Percentiles rank a stretch among this genome's conserved stretches.
Evolutionary conservation across 306 rosid genomes (phyloP).

Genomic region (Acacia confusa): DNA sequence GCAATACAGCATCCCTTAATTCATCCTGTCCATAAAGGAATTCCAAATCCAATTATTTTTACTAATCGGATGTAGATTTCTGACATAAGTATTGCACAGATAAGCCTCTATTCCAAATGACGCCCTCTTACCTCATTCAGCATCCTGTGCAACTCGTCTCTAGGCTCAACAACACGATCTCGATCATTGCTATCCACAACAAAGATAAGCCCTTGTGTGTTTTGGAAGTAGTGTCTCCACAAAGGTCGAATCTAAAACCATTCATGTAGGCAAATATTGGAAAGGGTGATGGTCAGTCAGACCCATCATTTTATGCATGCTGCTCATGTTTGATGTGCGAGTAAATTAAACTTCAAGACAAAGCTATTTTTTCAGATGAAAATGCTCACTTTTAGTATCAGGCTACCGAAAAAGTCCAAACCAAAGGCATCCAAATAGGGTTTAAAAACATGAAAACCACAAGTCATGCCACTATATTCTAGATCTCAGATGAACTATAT

Average conservation of each 20-base stretch:
- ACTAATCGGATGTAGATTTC: not conserved
- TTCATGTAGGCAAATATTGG: not conserved
- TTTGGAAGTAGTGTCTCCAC: constrained; percentile 79
- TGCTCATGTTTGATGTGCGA: not conserved
- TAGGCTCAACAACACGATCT: constrained; percentile 74
- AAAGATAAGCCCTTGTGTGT: constrained; percentile 74
- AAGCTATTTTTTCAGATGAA: not conserved
- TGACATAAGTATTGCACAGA: not conserved
- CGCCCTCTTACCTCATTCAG: constrained; percentile 56
- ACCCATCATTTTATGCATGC: not conserved
- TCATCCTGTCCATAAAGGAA: constrained; percentile 49
- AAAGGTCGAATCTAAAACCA: constrained; percentile 52
- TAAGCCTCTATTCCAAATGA: not conserved
- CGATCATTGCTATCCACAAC: constrained; percentile 77
- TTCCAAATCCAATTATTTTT: not conserved
- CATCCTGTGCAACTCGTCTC: constrained; percentile 72
- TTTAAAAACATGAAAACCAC: not conserved
- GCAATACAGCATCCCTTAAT: constrained; percentile 66
- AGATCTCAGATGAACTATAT: not conserved
- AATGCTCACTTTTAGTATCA: not conserved
- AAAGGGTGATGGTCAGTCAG: not conserved
- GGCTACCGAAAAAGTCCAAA: not conserved
- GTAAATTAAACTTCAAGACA: constrained; percentile 1
- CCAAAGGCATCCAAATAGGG: not conserved
- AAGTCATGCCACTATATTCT: not conserved